Evolutionary conservation across 208 protist genomes (phyloP).

Genomic region (Crithidia sp.): DNA sequence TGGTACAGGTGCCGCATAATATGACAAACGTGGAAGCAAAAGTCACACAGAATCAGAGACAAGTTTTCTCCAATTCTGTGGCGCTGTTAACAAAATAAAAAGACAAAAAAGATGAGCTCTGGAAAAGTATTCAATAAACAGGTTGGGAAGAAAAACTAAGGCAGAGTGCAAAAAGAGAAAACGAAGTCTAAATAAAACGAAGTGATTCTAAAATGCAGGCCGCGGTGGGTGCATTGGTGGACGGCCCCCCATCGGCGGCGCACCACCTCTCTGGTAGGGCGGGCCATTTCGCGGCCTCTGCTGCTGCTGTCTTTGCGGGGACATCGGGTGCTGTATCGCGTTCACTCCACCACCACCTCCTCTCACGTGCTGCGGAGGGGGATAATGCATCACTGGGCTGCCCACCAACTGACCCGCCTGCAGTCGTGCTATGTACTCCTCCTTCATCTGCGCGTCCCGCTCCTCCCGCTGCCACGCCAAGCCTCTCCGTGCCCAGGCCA

Average conservation of each 20-base stretch:
- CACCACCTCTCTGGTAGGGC: too few relatives aligned
- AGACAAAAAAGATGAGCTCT: not conserved
- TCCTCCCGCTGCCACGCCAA: conserved; percentile 37
- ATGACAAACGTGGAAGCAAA: too few relatives aligned
- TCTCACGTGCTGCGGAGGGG: not conserved
- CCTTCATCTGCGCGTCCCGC: conserved; percentile 27
- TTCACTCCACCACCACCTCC: not conserved
- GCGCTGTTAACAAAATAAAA: not conserved
- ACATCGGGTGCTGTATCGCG: not conserved
- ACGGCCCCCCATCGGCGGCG: not conserved
- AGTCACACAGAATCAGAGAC: too few relatives aligned
- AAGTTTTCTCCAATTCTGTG: too few relatives aligned
- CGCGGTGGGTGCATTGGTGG: not conserved
- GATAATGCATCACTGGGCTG: not conserved
- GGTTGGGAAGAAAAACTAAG: not conserved
- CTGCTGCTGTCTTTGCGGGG: not conserved
- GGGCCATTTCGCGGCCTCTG: not conserved
- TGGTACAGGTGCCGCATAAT: too few relatives aligned
- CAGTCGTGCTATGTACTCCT: conserved; percentile 11
- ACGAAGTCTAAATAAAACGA: not conserved
- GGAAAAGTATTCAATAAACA: not conserved
- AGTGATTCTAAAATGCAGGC: not conserved
- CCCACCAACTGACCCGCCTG: not conserved
- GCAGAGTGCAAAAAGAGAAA: not conserved
- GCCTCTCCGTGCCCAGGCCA: conserved; percentile 37